Base-by-base conservation (phyloP, 2,329 filamentous ascomycete genomes). In the Epichloe sp. region DNA sequence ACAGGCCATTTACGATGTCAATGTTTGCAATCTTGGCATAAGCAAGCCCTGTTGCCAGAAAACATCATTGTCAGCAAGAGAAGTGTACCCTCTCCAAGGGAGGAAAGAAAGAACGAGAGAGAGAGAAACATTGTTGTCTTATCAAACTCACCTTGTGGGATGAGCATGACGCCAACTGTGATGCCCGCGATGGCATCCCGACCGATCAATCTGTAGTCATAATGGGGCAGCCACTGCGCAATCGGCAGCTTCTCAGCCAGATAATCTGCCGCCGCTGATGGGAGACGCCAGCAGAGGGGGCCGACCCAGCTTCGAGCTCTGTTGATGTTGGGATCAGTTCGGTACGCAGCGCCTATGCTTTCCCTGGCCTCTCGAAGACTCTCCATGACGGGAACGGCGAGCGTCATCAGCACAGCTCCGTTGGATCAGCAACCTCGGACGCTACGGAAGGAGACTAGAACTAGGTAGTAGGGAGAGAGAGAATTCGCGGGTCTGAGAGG, bases 11-110 rank as follows among this genome's bases (percentile, higher is more conserved):
- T 56, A 80, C 74, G 19, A 80, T 75, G 0, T 78, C 77, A 11
- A 82, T 79, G 0, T 71, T 78, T 4, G 79, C 79, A 52, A 83
- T 77, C 56, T 79, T 77, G 2, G 79, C 78, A 57, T 82, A 82
- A 0, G 78, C 77, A n/a, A 82, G 60, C 3, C 74, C 76, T 49
- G 40, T 12, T 23, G 37, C n/a, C n/a, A 4, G 15, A 41, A 41
- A 41, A 15, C 10, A 19, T 31, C 26, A 31, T 31, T 31, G 8
- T 31, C 26, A 31, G 26, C 26, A 1, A 11, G 8, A 31, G 26
- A 31, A 31, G 26, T 31, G 10, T 31, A 31, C 26, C 26, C 8
- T 11, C 8, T 31, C 26, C 3, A 31, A 10, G 2, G 2, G 0
- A 31, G 10, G 4, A 10, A 10, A 31, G 4, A 2, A 7, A 26